phyloP scores from a whole-genome alignment of 768 basidiomycete genomes.

The Sutorius australiensis region DNA sequence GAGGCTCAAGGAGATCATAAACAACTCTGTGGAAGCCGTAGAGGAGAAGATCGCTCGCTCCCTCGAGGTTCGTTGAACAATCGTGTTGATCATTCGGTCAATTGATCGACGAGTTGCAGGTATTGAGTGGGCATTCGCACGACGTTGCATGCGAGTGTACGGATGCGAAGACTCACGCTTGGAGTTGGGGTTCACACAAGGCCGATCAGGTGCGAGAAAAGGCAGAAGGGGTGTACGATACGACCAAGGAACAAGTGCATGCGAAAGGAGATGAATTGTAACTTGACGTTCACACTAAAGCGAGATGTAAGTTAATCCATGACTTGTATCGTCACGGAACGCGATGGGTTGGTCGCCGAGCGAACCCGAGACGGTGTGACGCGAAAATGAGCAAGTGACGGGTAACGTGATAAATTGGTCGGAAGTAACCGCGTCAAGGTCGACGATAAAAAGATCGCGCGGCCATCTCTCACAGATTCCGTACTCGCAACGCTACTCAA shows the following conservation, averaged over 20 bases:
- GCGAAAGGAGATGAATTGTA: constrained; percentile 31
- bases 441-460: constrained; percentile 20
- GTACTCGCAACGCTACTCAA: constrained; percentile 1
- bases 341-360: too few species aligned
- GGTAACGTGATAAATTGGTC: neutral
- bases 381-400: neutral
- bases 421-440: constrained; percentile 13
- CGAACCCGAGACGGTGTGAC: neutral
- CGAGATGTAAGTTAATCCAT: neutral
- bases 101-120: constrained; percentile 11
- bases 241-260: constrained; percentile 19
- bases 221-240: constrained; percentile 24
- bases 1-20: constrained; percentile 63
- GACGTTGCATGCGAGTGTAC: constrained; percentile 21
- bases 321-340: neutral
- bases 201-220: constrained; percentile 23
- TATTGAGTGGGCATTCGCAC: constrained; percentile 39
- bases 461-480: neutral
- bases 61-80: constrained; percentile 27
- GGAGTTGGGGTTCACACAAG: constrained; percentile 22
- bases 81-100: too few species aligned
- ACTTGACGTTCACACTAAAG: neutral
- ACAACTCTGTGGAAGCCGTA: constrained; percentile 62
- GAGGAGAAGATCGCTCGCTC: constrained; percentile 69
- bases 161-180: constrained; percentile 16